Evolutionary conservation across 192 early-diverging fungal genomes (phyloP).

Genomic region (Backusella circina): DNA sequence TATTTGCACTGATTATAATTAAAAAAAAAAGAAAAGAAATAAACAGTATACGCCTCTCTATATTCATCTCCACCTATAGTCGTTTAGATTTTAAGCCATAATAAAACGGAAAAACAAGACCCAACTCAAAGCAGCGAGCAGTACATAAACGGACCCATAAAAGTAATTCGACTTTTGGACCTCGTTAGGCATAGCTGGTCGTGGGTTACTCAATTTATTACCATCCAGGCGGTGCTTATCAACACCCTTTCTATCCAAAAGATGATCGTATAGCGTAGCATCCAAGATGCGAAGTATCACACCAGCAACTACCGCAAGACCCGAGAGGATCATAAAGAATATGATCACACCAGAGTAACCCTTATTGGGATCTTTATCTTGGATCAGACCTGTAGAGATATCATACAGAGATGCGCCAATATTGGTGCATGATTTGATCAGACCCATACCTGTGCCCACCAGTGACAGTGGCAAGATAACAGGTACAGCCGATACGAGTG

Average conservation of each 20-base stretch:
- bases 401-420: slow-evolving; percentile 59
- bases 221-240: not conserved
- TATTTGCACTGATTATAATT: no score
- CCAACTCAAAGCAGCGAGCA: slow-evolving; percentile 13
- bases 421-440: slow-evolving; percentile 63
- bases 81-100: no score
- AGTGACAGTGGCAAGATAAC: slow-evolving; percentile 49
- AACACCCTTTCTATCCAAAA: slow-evolving; percentile 19
- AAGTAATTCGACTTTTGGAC: slow-evolving; percentile 19
- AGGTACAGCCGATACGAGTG: slow-evolving; percentile 54
- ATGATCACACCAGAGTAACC: slow-evolving; percentile 32
- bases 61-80: no score
- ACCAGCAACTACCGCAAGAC: slow-evolving; percentile 11
- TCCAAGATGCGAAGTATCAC: slow-evolving; percentile 21
- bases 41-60: no score
- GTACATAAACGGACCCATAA: slow-evolving; percentile 13
- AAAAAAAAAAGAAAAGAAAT: no score
- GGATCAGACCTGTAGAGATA: slow-evolving; percentile 54
- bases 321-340: slow-evolving; percentile 23
- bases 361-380: slow-evolving; percentile 38
- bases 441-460: slow-evolving; percentile 59
- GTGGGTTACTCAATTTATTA: slow-evolving; percentile 5
- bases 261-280: slow-evolving; percentile 10
- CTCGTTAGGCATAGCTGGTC: not conserved
- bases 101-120: slow-evolving; percentile 25